phyloP scores from a whole-genome alignment of 225 moss, liverwort and hornwort genomes.

The Antitrichia curtipendula region DNA sequence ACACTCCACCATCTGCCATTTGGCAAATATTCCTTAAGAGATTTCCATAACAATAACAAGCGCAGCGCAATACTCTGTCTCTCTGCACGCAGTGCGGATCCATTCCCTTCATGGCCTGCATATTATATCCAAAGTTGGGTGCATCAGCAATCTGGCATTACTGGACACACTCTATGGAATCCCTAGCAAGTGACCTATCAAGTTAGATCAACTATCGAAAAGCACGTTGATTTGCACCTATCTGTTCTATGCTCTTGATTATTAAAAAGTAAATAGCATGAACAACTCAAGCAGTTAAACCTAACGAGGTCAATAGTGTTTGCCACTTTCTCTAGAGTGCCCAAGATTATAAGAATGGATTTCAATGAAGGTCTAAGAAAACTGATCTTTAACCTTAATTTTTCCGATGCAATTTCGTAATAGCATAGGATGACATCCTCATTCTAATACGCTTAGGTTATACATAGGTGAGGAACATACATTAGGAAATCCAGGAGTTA shows the following conservation, averaged over 20 bases:
- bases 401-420: background rate
- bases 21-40: slow-evolving; percentile 42
- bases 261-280: background rate
- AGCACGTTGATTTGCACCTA: background rate
- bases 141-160: background rate
- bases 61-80: slow-evolving; percentile 3
- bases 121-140: background rate
- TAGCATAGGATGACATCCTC: background rate
- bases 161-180: background rate
- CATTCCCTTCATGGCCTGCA: slow-evolving; percentile 45
- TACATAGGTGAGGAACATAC: background rate
- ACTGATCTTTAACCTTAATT: background rate
- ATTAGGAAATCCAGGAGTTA: background rate
- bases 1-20: slow-evolving; percentile 84
- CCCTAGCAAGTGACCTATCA: background rate
- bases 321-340: background rate
- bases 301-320: background rate
- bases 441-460: background rate
- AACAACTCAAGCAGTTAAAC: background rate
- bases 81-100: slow-evolving; percentile 17
- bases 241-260: background rate
- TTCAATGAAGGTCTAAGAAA: background rate
- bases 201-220: background rate
- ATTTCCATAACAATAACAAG: slow-evolving; percentile 20
- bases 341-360: background rate